These are phyloP conservation scores for Aspergillus puulaauensis DNA, from an alignment of 2,329 filamentous ascomycete genomes.

Conservation along the genomic window DNA sequence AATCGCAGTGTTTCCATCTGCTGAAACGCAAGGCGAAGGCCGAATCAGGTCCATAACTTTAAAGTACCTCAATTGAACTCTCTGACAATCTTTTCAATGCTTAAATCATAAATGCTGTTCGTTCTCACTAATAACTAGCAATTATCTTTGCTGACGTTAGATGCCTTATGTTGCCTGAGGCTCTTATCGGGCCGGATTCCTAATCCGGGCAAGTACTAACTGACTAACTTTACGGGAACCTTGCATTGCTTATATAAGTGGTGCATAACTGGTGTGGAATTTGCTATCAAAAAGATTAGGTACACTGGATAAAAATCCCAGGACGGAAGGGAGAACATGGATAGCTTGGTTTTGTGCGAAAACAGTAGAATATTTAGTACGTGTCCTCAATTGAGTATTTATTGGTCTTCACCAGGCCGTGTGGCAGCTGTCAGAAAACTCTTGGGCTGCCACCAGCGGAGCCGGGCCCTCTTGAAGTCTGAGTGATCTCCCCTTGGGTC, in stretches of 20 bases:
- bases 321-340: background rate
- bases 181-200: background rate
- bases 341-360: background rate
- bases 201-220: background rate
- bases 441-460: background rate
- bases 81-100: too few species aligned
- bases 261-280: background rate
- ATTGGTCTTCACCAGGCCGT: background rate
- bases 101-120: too few species aligned
- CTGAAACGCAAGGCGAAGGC: background rate
- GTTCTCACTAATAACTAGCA: too few species aligned
- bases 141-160: background rate
- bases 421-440: conserved; percentile 1
- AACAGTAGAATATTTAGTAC: background rate
- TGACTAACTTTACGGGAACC: too few species aligned
- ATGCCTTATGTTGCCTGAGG: background rate
- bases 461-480: background rate
- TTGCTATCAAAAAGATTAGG: background rate
- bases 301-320: background rate
- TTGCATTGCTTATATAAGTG: background rate
- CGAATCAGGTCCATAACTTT: background rate
- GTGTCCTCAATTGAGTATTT: background rate
- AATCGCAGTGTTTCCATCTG: background rate
- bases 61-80: too few species aligned
- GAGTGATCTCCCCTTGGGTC: conserved; percentile 5